These are phyloP conservation scores for Coemansia sp. DNA, from an alignment of 192 early-diverging fungal genomes.

Conservation along the genomic window DNA sequence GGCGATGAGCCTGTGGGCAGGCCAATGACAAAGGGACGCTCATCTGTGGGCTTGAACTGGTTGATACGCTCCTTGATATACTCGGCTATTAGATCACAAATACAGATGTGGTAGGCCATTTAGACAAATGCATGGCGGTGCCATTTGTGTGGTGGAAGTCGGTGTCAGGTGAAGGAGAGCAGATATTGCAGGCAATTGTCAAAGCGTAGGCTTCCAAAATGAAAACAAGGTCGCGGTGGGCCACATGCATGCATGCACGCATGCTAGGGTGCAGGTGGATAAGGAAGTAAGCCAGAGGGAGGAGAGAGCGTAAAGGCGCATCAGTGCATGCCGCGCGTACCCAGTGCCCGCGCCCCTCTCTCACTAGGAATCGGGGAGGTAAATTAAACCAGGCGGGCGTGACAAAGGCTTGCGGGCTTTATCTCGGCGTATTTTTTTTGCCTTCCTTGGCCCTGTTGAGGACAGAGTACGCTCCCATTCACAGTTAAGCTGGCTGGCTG, in stretches of 20 bases:
- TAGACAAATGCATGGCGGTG: not conserved
- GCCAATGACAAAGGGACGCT: slow-evolving; percentile 83
- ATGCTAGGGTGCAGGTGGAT: not conserved
- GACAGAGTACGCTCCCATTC: not conserved
- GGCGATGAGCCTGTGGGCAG: slow-evolving; percentile 89
- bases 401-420: not conserved
- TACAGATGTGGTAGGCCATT: not conserved
- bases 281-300: not conserved
- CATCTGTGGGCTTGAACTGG: slow-evolving; percentile 72
- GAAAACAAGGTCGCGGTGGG: slow-evolving; percentile 5
- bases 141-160: not conserved
- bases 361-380: not conserved
- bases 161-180: slow-evolving; percentile 7
- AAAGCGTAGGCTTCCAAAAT: not conserved
- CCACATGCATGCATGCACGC: slow-evolving; percentile 9
- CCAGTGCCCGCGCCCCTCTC: not conserved
- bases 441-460: not conserved
- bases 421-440: not conserved
- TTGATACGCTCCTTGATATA: slow-evolving; percentile 82
- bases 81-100: slow-evolving; percentile 59
- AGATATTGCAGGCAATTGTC: slow-evolving; percentile 8
- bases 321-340: not conserved
- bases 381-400: not conserved
- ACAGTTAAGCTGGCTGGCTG: not conserved
- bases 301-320: not conserved